A percentile compares a stretch with the other conserved stretches of the same genome.
Evolutionary conservation across 306 rosid genomes (phyloP).

Genomic region (Psophocarpus tetragonolobus): DNA sequence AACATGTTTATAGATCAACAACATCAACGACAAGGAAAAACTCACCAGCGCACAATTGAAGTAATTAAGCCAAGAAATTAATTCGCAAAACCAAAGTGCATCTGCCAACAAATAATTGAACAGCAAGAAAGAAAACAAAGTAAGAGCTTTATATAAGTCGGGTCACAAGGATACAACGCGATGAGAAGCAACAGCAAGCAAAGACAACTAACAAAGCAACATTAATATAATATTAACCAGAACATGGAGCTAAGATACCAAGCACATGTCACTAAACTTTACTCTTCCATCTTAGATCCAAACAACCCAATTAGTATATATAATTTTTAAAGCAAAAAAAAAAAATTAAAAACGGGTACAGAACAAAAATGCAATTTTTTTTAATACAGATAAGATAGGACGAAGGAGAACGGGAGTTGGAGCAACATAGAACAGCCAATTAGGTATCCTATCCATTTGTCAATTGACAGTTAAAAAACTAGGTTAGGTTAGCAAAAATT

Average conservation of each 20-base stretch:
- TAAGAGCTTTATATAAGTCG: constrained; percentile 34
- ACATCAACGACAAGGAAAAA: constrained; percentile 30
- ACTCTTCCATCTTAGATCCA: constrained; percentile 48
- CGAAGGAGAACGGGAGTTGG: not conserved
- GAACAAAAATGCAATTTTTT: not conserved
- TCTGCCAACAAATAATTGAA: constrained; percentile 48
- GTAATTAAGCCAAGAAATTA: constrained; percentile 48
- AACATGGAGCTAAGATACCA: constrained; percentile 39
- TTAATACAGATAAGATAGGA: constrained; percentile 28
- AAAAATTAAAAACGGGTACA: not conserved
- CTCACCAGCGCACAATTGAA: constrained; percentile 59
- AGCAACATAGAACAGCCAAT: not conserved
- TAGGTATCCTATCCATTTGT: not conserved
- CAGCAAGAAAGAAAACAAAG: constrained; percentile 15
- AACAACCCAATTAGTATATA: constrained; percentile 23
- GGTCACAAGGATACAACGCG: constrained; percentile 42
- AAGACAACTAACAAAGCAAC: constrained; percentile 46
- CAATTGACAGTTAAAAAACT: not conserved
- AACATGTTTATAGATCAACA: not conserved
- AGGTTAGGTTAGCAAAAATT: not conserved
- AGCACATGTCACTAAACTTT: constrained; percentile 57
- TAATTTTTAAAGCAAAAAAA: not conserved
- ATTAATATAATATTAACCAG: constrained; percentile 45
- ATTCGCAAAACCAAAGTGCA: constrained; percentile 48
- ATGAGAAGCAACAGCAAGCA: constrained; percentile 49